Evolutionary conservation across 176 grass and related monocot genomes (phyloP).

Genomic region (Bothriochloa decipiens): DNA sequence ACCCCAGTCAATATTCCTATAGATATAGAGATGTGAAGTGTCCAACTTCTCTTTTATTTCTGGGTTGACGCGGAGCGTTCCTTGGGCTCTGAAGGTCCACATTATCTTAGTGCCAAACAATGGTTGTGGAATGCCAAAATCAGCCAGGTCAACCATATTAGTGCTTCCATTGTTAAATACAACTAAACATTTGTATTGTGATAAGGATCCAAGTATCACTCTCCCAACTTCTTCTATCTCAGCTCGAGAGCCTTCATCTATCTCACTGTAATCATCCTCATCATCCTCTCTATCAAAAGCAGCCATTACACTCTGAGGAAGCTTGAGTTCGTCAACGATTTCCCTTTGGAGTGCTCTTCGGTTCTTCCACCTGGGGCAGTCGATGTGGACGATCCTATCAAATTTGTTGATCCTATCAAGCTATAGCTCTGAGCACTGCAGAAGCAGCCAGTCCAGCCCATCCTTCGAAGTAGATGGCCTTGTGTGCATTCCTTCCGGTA

Average conservation of each 20-base stretch:
- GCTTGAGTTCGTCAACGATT: neutral
- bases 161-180: neutral
- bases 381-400: neutral
- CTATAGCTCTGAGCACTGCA: constrained; percentile 20
- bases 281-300: neutral
- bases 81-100: constrained; percentile 7
- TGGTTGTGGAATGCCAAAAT: neutral
- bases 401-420: constrained; percentile 11
- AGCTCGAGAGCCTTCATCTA: neutral
- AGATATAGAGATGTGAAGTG: neutral
- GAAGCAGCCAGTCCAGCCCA: neutral
- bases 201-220: too few species aligned
- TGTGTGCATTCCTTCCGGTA: neutral
- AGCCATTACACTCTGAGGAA: neutral
- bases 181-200: neutral
- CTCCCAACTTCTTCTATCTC: neutral
- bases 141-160: fast-evolving
- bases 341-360: neutral
- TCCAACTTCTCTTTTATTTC: neutral
- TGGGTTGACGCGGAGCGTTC: neutral
- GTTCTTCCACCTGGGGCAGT: constrained; percentile 22
- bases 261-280: constrained; percentile 12
- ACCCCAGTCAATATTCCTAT: fast-evolving
- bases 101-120: neutral
- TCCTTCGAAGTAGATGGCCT: constrained; percentile 1